phyloP scores from a whole-genome alignment of 495 filamentous ascomycete species.

The Cenococcum geophilum region DNA sequence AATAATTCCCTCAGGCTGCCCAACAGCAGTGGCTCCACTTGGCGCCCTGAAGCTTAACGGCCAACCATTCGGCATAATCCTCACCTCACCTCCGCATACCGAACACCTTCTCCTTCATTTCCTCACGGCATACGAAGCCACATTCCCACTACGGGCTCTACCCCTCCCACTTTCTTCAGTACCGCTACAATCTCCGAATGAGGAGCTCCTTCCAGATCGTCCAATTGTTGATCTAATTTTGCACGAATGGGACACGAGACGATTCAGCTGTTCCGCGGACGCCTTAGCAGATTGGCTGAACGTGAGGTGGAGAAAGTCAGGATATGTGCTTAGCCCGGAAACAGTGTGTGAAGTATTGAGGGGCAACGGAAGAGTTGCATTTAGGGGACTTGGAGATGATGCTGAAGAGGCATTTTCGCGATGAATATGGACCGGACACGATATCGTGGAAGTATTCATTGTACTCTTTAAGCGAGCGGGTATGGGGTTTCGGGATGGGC shows the following conservation, averaged over 20 bases:
- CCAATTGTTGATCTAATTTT: conserved; percentile 30
- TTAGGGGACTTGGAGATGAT: conserved; percentile 31
- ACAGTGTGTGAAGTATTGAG: conserved; percentile 28
- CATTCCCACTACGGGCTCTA: conserved; percentile 27
- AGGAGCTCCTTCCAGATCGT: conserved; percentile 25
- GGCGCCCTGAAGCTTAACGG: conserved; percentile 29
- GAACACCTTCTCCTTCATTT: conserved; percentile 30
- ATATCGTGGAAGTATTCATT: no score
- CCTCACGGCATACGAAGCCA: conserved; percentile 31
- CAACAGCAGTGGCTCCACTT: conserved; percentile 30
- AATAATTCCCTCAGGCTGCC: conserved; percentile 23
- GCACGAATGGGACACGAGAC: conserved; percentile 30
- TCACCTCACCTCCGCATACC: conserved; percentile 23
- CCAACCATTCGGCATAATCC: conserved; percentile 30
- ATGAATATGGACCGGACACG: neutral
- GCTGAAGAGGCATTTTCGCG: conserved; percentile 27
- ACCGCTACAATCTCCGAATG: conserved; percentile 26
- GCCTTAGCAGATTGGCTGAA: conserved; percentile 32
- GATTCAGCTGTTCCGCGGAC: conserved; percentile 24
- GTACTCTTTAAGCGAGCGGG: no score
- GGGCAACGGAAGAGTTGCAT: conserved; percentile 29
- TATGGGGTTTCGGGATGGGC: no score
- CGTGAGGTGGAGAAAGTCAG: conserved; percentile 31
- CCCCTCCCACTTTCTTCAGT: conserved; percentile 21
- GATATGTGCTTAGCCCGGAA: conserved; percentile 29